phyloP scores from a whole-genome alignment of 371 early-diverging fungal species.

The Phascolomyces articulosus region DNA sequence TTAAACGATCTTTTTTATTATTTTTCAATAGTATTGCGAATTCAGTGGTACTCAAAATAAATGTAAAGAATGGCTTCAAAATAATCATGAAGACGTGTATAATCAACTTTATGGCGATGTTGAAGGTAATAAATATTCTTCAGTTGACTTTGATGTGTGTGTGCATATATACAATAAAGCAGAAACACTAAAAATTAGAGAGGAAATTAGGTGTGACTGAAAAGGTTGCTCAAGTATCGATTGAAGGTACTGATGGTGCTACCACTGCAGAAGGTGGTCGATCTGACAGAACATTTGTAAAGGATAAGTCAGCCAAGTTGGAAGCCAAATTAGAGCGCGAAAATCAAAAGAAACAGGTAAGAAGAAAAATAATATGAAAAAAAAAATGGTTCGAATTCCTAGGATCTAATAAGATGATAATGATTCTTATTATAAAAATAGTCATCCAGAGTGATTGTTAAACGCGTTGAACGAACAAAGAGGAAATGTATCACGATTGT shows the following conservation, averaged over 20 bases:
- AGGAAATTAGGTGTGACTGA: slow-evolving; percentile 49
- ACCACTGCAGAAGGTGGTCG: slow-evolving; percentile 34
- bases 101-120: slow-evolving; percentile 52
- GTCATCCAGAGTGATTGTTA: slow-evolving; percentile 70
- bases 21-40: slow-evolving; percentile 78
- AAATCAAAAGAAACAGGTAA: slow-evolving; percentile 75
- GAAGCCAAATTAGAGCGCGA: slow-evolving; percentile 81
- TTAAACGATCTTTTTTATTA: neutral
- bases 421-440: too few relatives aligned
- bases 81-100: slow-evolving; percentile 61
- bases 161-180: too few relatives aligned
- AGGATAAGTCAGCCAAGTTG: slow-evolving; percentile 53
- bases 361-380: neutral
- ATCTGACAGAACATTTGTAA: slow-evolving; percentile 52
- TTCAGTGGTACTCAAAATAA: slow-evolving; percentile 80
- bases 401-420: too few relatives aligned
- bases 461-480: slow-evolving; percentile 87
- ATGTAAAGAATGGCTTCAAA: slow-evolving; percentile 81
- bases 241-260: slow-evolving; percentile 22
- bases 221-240: slow-evolving; percentile 32
- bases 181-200: too few relatives aligned
- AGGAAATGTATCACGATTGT: slow-evolving; percentile 86
- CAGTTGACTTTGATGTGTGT: too few relatives aligned
- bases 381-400: neutral
- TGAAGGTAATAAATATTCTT: slow-evolving; percentile 30